Conservation (phyloP, 2,329 filamentous ascomycete species). For the Xylaria sp. region DNA sequence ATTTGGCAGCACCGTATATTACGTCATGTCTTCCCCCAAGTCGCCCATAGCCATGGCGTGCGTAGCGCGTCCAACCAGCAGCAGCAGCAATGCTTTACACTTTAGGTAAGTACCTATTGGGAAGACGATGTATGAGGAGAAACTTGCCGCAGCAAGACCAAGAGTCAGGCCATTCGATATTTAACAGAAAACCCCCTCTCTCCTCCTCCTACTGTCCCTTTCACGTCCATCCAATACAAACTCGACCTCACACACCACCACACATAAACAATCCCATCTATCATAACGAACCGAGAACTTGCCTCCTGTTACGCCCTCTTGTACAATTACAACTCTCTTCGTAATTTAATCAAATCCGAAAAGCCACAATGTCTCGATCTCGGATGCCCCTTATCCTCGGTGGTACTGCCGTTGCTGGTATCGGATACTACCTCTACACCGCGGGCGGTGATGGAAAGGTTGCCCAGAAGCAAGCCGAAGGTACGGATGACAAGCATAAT, state of each 20-base stretch:
- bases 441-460: conserved; percentile 83
- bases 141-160: conserved; percentile 6
- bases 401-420: conserved; percentile 71
- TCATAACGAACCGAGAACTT: background rate
- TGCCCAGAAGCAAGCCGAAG: conserved; percentile 87
- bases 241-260: conserved; percentile 24
- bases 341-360: conserved; percentile 14
- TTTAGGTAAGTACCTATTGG: background rate
- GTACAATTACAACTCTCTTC: background rate
- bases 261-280: background rate
- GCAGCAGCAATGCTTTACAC: conserved; percentile 11
- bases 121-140: background rate
- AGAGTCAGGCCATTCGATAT: conserved; percentile 30
- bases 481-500: conserved; percentile 58
- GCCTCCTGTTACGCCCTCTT: background rate
- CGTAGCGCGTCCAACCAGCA: conserved; percentile 2
- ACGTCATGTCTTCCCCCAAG: conserved; percentile 28
- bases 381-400: conserved; percentile 59
- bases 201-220: conserved; percentile 2
- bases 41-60: background rate
- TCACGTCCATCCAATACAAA: conserved; percentile 25
- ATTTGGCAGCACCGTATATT: conserved; percentile 10
- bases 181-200: conserved; percentile 30
- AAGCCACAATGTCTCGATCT: conserved; percentile 31
- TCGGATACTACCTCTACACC: conserved; percentile 91